Percentiles rank a stretch among this genome's conserved stretches.
Evolutionary conservation across 2,329 filamentous ascomycete genomes (phyloP).

Genomic region (Claviceps sorghi): DNA sequence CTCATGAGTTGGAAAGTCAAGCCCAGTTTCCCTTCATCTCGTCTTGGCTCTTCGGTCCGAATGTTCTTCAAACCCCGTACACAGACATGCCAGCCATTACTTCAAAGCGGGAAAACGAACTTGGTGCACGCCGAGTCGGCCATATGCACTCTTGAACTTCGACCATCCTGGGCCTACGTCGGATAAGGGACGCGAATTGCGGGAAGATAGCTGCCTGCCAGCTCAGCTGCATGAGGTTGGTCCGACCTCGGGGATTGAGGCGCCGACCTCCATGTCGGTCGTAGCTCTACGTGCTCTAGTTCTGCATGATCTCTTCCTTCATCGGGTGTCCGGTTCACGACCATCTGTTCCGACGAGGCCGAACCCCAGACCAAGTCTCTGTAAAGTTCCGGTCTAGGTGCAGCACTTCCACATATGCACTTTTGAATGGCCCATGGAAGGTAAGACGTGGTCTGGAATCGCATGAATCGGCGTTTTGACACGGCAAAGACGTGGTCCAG

Average conservation of each 20-base stretch:
- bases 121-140: neutral
- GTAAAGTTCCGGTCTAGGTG: constrained; percentile 18
- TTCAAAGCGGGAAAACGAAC: neutral
- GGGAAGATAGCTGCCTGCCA: constrained; percentile 1
- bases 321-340: neutral
- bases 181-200: neutral
- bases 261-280: neutral
- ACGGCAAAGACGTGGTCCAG: constrained; percentile 24
- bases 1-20: neutral
- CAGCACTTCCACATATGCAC: constrained; percentile 11
- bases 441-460: constrained; percentile 19
- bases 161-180: neutral
- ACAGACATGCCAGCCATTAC: neutral
- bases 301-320: neutral
- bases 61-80: neutral
- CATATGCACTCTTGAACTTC: neutral
- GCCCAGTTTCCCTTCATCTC: neutral
- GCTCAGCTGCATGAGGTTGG: neutral
- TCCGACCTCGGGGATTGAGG: neutral
- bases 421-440: constrained; percentile 21
- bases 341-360: neutral
- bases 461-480: constrained; percentile 24
- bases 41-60: neutral
- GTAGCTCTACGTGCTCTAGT: neutral
- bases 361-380: constrained; percentile 19